Evolutionary conservation across 306 rosid species (phyloP).

Genomic region (Pueraria montana): DNA sequence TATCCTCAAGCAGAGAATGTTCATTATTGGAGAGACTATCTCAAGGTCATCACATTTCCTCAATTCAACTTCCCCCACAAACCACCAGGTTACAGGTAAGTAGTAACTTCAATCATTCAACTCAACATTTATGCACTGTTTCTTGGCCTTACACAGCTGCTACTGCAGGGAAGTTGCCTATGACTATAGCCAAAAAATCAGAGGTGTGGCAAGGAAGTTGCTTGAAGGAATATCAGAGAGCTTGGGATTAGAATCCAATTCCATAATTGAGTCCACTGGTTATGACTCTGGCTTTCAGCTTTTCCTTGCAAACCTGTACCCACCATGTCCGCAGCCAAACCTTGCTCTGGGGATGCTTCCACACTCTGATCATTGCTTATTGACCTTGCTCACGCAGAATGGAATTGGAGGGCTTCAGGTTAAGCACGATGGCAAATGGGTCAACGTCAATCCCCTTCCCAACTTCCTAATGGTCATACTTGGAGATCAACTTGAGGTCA

Average conservation of each 20-base stretch:
- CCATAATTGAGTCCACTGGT: constrained; percentile 49
- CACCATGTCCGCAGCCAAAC: constrained; percentile 77
- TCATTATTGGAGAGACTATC: constrained; percentile 71
- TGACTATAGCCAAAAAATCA: no score
- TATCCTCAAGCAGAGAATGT: constrained; percentile 53
- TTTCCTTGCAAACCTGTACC: constrained; percentile 62
- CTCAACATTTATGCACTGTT: neutral
- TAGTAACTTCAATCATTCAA: constrained; percentile 1
- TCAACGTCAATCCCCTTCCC: constrained; percentile 60
- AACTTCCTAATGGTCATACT: constrained; percentile 57
- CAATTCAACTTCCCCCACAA: constrained; percentile 59
- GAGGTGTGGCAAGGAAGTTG: constrained; percentile 38
- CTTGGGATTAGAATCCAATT: constrained; percentile 56
- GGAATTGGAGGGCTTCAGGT: no score
- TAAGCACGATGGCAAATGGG: constrained; percentile 68
- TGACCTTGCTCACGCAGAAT: constrained; percentile 63
- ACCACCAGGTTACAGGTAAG: constrained; percentile 56
- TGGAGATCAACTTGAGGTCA: constrained; percentile 80
- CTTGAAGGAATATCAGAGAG: constrained; percentile 65
- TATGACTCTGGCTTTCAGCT: constrained; percentile 55
- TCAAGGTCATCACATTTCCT: constrained; percentile 51
- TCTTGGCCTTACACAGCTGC: neutral
- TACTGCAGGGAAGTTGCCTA: constrained; percentile 53
- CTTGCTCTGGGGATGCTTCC: constrained; percentile 71
- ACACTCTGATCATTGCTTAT: constrained; percentile 65